Percentiles rank a stretch among this genome's conserved stretches.
Evolutionary conservation across 495 filamentous ascomycete genomes (phyloP).

Genomic region (Friedmanniomyces simplex): DNA sequence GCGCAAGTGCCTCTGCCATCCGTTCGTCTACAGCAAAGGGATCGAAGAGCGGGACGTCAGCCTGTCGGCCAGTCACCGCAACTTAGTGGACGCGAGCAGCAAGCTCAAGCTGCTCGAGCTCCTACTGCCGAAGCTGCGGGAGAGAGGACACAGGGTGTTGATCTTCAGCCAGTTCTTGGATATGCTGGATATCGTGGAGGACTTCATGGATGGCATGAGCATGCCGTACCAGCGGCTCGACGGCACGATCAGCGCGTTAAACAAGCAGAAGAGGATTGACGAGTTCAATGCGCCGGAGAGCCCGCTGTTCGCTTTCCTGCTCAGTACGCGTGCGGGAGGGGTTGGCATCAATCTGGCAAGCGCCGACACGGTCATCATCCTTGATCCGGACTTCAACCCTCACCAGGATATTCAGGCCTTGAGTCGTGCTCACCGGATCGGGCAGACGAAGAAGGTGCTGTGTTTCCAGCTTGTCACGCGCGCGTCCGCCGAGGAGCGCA

Average conservation of each 20-base stretch:
- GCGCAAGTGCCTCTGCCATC: constrained; percentile 88
- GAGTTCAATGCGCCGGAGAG: constrained; percentile 81
- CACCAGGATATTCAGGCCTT: constrained; percentile 96
- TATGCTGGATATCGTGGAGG: constrained; percentile 80
- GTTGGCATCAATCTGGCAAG: constrained; percentile 97
- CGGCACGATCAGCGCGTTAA: constrained; percentile 62
- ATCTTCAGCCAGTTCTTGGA: constrained; percentile 95
- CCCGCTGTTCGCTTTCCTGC: constrained; percentile 72
- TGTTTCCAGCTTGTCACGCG: constrained; percentile 91
- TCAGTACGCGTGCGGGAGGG: constrained; percentile 88
- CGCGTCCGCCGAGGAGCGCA: constrained; percentile 83
- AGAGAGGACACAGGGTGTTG: constrained; percentile 82
- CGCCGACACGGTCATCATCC: constrained; percentile 95
- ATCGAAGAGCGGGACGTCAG: constrained; percentile 69
- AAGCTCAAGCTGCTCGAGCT: constrained; percentile 80
- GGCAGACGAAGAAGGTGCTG: constrained; percentile 88
- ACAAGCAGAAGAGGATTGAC: constrained; percentile 93
- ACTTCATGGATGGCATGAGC: constrained; percentile 67
- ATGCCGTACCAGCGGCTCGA: constrained; percentile 71
- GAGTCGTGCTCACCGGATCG: constrained; percentile 88
- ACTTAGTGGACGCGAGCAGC: constrained; percentile 80
- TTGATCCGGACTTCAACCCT: constrained; percentile 97
- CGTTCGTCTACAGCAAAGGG: constrained; percentile 78
- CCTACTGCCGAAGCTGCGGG: constrained; percentile 81
- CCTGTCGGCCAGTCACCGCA: constrained; percentile 50